phyloP scores from a whole-genome alignment of 179 eudicot genomes.

The Sideroxylon spinosum region DNA sequence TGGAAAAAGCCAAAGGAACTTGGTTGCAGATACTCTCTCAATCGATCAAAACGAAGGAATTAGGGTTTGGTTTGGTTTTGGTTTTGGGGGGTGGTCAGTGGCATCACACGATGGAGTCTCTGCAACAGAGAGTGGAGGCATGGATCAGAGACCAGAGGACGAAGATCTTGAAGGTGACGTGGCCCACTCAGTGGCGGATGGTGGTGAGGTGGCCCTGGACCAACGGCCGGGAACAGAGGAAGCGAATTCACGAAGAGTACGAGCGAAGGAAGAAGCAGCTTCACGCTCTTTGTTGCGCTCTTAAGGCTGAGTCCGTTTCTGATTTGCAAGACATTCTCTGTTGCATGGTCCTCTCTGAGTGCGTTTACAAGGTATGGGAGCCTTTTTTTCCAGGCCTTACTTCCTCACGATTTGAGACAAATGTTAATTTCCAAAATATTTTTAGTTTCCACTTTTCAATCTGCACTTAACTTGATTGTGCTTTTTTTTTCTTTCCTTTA shows the following conservation, averaged over 20 bases:
- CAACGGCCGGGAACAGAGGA: constrained; percentile 55
- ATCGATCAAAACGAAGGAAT: constrained; percentile 1
- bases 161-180: constrained; percentile 49
- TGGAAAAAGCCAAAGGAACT: background rate
- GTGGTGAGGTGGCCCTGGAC: constrained; percentile 76
- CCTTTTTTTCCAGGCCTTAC: background rate
- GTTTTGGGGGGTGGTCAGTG: too few species aligned
- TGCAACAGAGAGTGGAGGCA: constrained; percentile 65
- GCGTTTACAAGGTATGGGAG: constrained; percentile 83
- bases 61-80: constrained; percentile 17
- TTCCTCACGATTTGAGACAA: too few species aligned
- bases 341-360: constrained; percentile 94
- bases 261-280: constrained; percentile 65
- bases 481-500: constrained; percentile 1
- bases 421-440: background rate
- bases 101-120: constrained; percentile 39
- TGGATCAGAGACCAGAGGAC: constrained; percentile 79
- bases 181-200: constrained; percentile 61
- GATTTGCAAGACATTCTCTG: constrained; percentile 96
- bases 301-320: constrained; percentile 74
- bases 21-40: background rate
- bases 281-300: constrained; percentile 49
- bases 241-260: constrained; percentile 63
- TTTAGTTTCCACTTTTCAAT: background rate
- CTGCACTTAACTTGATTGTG: background rate